phyloP scores from a whole-genome alignment of 208 protist genomes.

The Leishmania martiniquensis region DNA sequence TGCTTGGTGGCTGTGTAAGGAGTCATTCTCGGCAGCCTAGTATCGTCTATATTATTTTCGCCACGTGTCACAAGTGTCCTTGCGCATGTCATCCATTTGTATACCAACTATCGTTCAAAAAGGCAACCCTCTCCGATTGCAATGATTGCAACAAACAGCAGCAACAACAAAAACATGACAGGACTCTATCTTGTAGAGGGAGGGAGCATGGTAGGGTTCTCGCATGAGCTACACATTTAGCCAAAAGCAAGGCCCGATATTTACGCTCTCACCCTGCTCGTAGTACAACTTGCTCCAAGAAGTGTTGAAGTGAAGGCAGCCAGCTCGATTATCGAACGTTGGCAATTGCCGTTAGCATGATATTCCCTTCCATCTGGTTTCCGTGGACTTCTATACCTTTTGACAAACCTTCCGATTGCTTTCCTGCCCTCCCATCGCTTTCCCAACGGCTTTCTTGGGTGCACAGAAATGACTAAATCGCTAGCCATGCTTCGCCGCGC shows the following conservation, averaged over 20 bases:
- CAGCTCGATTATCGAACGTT: background rate
- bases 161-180: background rate
- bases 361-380: background rate
- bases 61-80: background rate
- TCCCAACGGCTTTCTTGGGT: background rate
- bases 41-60: background rate
- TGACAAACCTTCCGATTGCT: background rate
- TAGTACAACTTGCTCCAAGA: background rate
- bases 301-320: background rate
- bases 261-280: background rate
- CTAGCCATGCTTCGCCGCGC: conserved; percentile 13
- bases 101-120: background rate
- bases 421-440: background rate
- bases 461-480: background rate
- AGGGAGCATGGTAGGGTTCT: background rate
- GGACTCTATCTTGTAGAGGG: background rate
- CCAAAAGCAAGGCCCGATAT: background rate
- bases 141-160: background rate
- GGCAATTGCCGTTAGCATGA: background rate
- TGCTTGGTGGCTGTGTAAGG: background rate
- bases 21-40: background rate
- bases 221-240: background rate
- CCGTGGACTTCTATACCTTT: background rate
- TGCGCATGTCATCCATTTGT: background rate
- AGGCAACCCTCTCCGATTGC: too few species aligned